Evolutionary conservation across 108 stramenopile species (phyloP), one percentile per base, ranked within the genome.

Genomic region (Craspedostauros australis): DNA sequence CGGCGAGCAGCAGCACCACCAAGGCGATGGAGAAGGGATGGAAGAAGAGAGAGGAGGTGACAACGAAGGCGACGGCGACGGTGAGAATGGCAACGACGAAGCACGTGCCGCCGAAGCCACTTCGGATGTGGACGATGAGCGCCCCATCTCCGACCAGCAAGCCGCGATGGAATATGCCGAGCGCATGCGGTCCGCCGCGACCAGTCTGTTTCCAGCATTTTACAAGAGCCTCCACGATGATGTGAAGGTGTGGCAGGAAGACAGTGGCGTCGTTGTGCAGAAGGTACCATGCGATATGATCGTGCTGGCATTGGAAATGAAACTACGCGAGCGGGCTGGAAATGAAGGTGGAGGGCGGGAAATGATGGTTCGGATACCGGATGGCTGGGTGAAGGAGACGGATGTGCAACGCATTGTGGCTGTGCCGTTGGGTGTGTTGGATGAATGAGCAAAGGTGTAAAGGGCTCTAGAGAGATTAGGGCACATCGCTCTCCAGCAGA

Each of bases 191-290:
- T 23, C 51, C 7, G 46, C 22, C n/a, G 30, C 43, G 27, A 32
- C 36, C 60, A 11, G 56, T 54, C 12, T 68, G n/a, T 48, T 72
- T 52, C 70, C 70, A 16, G 70, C 70, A n/a, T 60, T 72, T 47
- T 72, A 72, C 46, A 50, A 63, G 4, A 63, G 59, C 2, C 45
- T 54, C 6, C 20, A 53, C 37, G 57, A 54, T 37, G 44, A 57
- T 3, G 4, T n/a, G 60, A 48, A 8, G 24, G 28, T 16, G 22
- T 36, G 15, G 25, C 55, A 43, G 11, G 6, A 25, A 5, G 5
- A 7, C 8, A 48, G 26, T 14, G 4, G 5, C 16, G 39, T 52
- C 18, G 54, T 57, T 33, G 28, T 51, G 46, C 62, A 63, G 8
- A 39, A 44, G 20, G 52, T 72, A 5, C 57, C 70, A 5, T 51